Base-by-base conservation (phyloP, 352 stramenopile species). In the Globisporangium paddicum region DNA sequence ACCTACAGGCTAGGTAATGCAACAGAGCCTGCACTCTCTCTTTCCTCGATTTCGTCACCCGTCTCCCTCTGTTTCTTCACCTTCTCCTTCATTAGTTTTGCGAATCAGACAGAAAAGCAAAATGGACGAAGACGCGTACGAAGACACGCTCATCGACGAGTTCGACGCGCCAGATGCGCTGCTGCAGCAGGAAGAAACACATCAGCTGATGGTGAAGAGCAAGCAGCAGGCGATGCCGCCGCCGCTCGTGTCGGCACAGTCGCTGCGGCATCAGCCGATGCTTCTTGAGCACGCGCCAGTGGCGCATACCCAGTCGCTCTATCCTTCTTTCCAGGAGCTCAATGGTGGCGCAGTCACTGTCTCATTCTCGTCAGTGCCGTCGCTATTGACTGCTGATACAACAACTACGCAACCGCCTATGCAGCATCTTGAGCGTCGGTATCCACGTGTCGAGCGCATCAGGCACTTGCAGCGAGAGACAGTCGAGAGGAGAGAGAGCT, bases 81-180 rank as follows among this genome's bases (percentile, higher is more conserved):
- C n/a, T n/a, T n/a, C n/a, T n/a, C n/a, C n/a, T n/a, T n/a, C n/a
- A n/a, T n/a, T n/a, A n/a, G n/a, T n/a, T n/a, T n/a, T n/a, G n/a
- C n/a, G n/a, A 46, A 40, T 38, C 21, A 4, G 13, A 52, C n/a
- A 45, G 47, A n/a, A 23, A 28, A 28, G 9, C 7, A 54, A 37
- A 37, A 53, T 53, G 46, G 48, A 67, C 41, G 48, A 67, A 48
- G 68, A 72, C 10, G 64, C 56, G 28, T 71, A 79, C 57, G 82
- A 87, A 35, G 68, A 67, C 55, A 71, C 66, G 52, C 60, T 89
- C 2, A 91, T 91, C 23, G 79, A 89, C 68, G 79, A 73, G 40
- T 91, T 91, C 54, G 82, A 91, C 51, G 64, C 56, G 14, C 50
- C 52, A 4, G 25, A 53, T 1, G 26, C 26, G 46, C 46, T 48